Conservation (phyloP, 2,329 filamentous ascomycete genomes). For the Drechslerella stenobrocha region DNA sequence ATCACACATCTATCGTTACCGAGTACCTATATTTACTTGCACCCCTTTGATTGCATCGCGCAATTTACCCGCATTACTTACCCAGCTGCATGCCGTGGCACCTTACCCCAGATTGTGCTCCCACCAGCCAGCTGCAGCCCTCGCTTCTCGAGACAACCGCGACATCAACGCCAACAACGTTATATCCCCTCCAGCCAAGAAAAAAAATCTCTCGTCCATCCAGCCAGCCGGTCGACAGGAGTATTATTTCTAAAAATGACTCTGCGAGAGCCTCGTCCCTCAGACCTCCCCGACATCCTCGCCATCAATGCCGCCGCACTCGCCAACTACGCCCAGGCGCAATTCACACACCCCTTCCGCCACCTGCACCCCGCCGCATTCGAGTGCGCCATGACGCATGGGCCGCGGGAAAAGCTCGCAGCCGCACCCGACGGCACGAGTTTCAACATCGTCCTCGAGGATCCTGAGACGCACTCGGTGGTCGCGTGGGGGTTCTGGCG, state of each 20-base stretch:
- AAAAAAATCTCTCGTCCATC: no score
- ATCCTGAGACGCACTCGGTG: slow-evolving; percentile 2
- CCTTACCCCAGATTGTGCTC: no score
- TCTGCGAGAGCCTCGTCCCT: not conserved
- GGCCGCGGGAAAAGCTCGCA: slow-evolving; percentile 11
- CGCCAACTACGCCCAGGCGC: slow-evolving; percentile 7
- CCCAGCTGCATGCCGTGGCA: no score
- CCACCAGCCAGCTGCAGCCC: no score
- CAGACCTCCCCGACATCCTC: slow-evolving; percentile 27
- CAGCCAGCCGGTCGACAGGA: no score
- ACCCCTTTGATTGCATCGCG: no score
- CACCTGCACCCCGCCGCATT: slow-evolving; percentile 10
- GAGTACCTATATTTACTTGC: no score
- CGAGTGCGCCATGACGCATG: not conserved
- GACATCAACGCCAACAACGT: not conserved
- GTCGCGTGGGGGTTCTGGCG: slow-evolving; percentile 32
- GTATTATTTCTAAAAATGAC: slow-evolving; percentile 14
- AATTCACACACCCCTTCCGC: slow-evolving; percentile 30
- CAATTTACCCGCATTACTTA: no score
- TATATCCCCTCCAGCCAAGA: no score
- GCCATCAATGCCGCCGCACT: slow-evolving; percentile 16
- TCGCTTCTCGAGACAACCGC: no score
- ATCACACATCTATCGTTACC: no score
- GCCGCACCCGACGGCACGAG: not conserved
- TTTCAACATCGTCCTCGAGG: slow-evolving; percentile 24